Base-by-base conservation (phyloP, 2,329 filamentous ascomycete genomes). In the Dactylellina haptotyla region DNA sequence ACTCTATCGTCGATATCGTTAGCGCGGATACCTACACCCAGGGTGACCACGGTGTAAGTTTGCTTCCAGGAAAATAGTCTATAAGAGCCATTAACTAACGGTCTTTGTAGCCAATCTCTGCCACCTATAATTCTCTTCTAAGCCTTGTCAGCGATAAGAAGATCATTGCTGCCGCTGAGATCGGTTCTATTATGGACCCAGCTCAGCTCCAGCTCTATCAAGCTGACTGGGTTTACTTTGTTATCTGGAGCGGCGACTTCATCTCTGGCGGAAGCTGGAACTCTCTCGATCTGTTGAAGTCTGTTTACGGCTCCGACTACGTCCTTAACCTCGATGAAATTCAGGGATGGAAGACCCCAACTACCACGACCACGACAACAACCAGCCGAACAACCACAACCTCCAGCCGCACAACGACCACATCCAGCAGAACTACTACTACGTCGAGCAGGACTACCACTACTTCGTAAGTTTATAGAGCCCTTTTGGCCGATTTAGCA, bases 221-320 rank as follows among this genome's bases (percentile, higher is more conserved):
- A 75, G 81, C 83, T 0, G 81, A 84, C 73, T 85, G 84, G 84
- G 78, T 82, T 32, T 85, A 81, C 78, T 85, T 84, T 69, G 80
- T 80, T 34, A 81, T 83, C 4, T 85, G 84, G 84, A 78, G 79
- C 9, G 82, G 82, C 2, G 80, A 80, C 0, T 85, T 80, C 66
- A 83, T 84, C 75, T 80, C 80, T 64, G 82, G 82, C 26, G 78
- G 79, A 0, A 76, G 76, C 14, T 83, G 81, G 80, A 84, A 84
- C 76, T 79, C 79, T 3, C 32, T 82, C 1, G 81, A 80, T 1
- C 78, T 82, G 23, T 77, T 84, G 23, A 81, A 82, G 62, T 69
- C 65, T 6, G 71, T 77, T n/a, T 79, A 78, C 28, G 70, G 63
- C 32, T 75, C 76, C 54, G 65, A 72, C 2, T 77, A 75, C 9